Conservation (phyloP, 106 monocot species). For the Agapanthus africanus region DNA sequence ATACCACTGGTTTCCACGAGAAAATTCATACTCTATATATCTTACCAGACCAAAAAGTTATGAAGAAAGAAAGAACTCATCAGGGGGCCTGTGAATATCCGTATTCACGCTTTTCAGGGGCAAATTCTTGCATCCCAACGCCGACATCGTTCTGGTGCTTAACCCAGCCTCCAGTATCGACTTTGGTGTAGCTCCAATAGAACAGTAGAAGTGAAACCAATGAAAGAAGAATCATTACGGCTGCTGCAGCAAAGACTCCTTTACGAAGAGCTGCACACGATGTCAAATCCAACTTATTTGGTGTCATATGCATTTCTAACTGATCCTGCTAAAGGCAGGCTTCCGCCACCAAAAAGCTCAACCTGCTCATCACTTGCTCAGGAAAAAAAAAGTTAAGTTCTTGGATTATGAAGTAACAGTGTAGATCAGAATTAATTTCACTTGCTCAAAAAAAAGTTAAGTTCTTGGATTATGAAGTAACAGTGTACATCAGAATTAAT, state of each 20-base stretch:
- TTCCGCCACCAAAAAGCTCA: slow-evolving; percentile 71
- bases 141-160: slow-evolving; percentile 72
- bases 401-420: no score
- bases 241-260: slow-evolving; percentile 81
- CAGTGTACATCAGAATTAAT: no score
- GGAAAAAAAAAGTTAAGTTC: no score
- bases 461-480: no score
- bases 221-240: slow-evolving; percentile 56
- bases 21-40: no score
- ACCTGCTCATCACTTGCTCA: no score
- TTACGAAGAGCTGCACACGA: slow-evolving; percentile 70
- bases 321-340: slow-evolving; percentile 85
- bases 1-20: no score
- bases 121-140: slow-evolving; percentile 60
- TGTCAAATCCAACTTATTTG: slow-evolving; percentile 72
- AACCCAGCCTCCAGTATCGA: slow-evolving; percentile 63
- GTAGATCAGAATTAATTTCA: no score
- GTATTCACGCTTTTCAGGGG: slow-evolving; percentile 22
- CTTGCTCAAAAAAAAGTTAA: no score
- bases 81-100: slow-evolving; percentile 16
- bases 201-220: slow-evolving; percentile 33
- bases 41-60: no score
- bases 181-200: slow-evolving; percentile 59
- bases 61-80: no score
- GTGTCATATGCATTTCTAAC: slow-evolving; percentile 96